phyloP scores from a whole-genome alignment of 352 stramenopile species.

The Phytopythium montanum region DNA sequence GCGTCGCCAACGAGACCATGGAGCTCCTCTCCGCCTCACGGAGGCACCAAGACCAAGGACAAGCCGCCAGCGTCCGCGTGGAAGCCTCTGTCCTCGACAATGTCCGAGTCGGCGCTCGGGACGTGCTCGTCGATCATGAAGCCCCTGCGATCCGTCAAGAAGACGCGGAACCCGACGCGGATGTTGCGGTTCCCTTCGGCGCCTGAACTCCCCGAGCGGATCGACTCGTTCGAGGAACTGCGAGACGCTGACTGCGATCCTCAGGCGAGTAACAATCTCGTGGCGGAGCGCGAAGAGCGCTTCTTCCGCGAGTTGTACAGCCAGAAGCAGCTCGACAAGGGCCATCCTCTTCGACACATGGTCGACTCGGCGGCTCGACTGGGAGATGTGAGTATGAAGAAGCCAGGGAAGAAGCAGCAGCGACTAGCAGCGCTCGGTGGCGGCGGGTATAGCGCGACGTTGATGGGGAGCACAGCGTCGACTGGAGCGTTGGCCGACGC shows the following conservation, averaged over 20 bases:
- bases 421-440: conserved; percentile 30
- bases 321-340: conserved; percentile 39
- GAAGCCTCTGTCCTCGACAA: conserved; percentile 36
- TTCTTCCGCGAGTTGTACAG: conserved; percentile 75
- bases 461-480: conserved; percentile 32
- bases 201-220: conserved; percentile 52
- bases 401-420: conserved; percentile 31
- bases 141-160: conserved; percentile 1
- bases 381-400: conserved; percentile 20
- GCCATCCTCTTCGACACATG: conserved; percentile 71
- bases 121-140: background rate
- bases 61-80: conserved; percentile 55
- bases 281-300: conserved; percentile 43
- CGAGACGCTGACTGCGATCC: conserved; percentile 20
- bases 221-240: conserved; percentile 48
- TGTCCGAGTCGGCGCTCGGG: background rate
- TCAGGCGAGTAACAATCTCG: background rate
- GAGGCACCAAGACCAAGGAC: conserved; percentile 7
- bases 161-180: conserved; percentile 21
- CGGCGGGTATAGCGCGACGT: conserved; percentile 10
- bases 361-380: conserved; percentile 54
- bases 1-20: background rate
- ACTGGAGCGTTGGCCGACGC: conserved; percentile 39
- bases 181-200: conserved; percentile 30
- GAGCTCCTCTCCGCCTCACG: conserved; percentile 8